Percentiles rank a stretch among this genome's conserved stretches.
Evolutionary conservation across 2,329 filamentous ascomycete species (phyloP).

Genomic region (Nothophoma quercina): DNA sequence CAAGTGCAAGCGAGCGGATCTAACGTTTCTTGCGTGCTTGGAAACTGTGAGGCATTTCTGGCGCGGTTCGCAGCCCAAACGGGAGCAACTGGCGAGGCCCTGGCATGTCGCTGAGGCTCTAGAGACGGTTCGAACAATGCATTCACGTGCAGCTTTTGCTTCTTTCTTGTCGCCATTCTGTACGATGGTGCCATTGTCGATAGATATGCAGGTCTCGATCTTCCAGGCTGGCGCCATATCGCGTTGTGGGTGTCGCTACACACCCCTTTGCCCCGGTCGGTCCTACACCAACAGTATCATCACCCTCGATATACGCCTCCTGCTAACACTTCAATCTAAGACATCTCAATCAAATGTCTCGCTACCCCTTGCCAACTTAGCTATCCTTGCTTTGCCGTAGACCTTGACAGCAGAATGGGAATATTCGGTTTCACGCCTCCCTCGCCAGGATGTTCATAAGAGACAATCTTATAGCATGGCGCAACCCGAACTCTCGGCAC

Average conservation of each 20-base stretch:
- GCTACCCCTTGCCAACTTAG: background rate
- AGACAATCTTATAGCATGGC: conserved; percentile 4
- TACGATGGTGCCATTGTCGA: conserved; percentile 7
- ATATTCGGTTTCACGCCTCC: background rate
- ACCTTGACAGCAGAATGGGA: background rate
- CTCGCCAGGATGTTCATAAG: background rate
- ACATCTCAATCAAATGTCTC: background rate
- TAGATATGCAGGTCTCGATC: conserved; percentile 6
- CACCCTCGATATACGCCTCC: background rate
- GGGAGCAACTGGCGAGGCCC: background rate
- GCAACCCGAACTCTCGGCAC: conserved; percentile 3
- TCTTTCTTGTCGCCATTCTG: background rate
- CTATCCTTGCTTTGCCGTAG: background rate
- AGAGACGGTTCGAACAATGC: conserved; percentile 11
- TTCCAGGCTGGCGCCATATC: conserved; percentile 1
- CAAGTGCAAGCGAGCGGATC: conserved; percentile 2
- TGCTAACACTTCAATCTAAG: background rate
- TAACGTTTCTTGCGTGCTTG: conserved; percentile 1
- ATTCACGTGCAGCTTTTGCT: background rate
- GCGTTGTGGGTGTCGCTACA: background rate
- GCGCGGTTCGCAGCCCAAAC: background rate
- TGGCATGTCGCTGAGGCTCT: conserved; percentile 10
- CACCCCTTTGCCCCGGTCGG: background rate
- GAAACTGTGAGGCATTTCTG: conserved; percentile 7
- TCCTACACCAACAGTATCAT: background rate